Percentiles rank a stretch among this genome's conserved stretches.
Conservation (phyloP, 2,329 filamentous ascomycete species). For the Fusarium sp. region DNA sequence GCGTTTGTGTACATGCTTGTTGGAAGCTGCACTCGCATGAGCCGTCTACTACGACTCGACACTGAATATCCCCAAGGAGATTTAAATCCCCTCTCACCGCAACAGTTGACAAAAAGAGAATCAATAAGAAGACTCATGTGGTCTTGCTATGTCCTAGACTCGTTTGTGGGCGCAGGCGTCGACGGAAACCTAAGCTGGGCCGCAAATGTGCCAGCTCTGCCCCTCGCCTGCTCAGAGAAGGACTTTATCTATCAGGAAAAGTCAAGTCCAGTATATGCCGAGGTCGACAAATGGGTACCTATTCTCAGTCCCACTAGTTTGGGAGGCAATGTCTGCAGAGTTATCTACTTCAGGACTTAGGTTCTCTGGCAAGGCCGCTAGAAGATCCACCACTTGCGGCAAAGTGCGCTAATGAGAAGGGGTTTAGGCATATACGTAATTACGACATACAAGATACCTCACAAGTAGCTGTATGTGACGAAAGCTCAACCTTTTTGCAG, state of each 20-base stretch:
- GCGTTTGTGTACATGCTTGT: conserved; percentile 9
- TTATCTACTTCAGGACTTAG: not conserved
- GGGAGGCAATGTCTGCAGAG: not conserved
- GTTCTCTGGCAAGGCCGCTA: not conserved
- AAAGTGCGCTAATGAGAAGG: not conserved
- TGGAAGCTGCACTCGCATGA: conserved; percentile 1
- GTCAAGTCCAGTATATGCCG: not conserved
- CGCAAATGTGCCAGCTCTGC: not conserved
- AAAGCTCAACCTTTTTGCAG: not conserved
- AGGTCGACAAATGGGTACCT: not conserved
- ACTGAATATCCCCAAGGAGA: not conserved
- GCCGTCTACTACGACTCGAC: conserved; percentile 2
- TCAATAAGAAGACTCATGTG: conserved; percentile 1
- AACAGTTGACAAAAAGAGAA: not conserved
- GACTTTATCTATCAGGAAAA: not conserved
- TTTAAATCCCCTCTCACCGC: not conserved
- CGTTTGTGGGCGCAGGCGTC: conserved; percentile 2
- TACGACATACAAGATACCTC: not conserved
- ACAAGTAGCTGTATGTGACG: not conserved
- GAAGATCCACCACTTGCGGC: too few species aligned
- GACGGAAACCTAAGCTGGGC: conserved; percentile 1
- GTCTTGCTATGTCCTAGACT: conserved; percentile 9
- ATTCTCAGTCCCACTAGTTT: not conserved
- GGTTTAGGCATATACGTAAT: not conserved
- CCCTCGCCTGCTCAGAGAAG: not conserved